These are phyloP conservation scores for Neonectria coccinea DNA, from an alignment of 2,329 filamentous ascomycete genomes.

Conservation along the genomic window DNA sequence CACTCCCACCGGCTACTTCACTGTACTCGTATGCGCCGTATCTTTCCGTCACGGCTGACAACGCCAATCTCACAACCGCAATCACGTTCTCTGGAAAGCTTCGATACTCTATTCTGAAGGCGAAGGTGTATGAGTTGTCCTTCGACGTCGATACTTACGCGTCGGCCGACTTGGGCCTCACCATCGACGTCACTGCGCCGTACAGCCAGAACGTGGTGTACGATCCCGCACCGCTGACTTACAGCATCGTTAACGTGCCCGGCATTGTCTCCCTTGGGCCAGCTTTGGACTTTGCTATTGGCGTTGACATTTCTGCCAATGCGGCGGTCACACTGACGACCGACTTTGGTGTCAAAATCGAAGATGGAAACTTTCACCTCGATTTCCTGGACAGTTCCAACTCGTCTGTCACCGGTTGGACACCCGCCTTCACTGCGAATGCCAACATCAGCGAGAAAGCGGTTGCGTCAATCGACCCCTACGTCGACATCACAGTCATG, in stretches of 20 bases:
- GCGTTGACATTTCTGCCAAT: conserved; percentile 51
- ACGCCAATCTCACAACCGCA: conserved; percentile 46
- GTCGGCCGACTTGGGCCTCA: conserved; percentile 51
- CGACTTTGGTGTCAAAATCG: conserved; percentile 48
- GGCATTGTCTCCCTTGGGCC: conserved; percentile 55
- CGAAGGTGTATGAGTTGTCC: conserved; percentile 51
- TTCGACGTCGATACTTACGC: conserved; percentile 57
- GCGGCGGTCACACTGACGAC: conserved; percentile 49
- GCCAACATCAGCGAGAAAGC: conserved; percentile 50
- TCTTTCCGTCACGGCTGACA: conserved; percentile 28
- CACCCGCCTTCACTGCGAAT: conserved; percentile 50
- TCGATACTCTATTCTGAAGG: conserved; percentile 53
- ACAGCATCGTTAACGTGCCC: conserved; percentile 54
- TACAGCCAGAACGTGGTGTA: conserved; percentile 52
- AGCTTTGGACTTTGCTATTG: conserved; percentile 52
- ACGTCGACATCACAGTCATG: conserved; percentile 53
- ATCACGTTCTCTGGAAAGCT: conserved; percentile 57
- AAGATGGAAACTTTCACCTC: conserved; percentile 53
- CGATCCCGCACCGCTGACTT: conserved; percentile 51
- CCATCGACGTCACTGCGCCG: conserved; percentile 49
- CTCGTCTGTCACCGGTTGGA: conserved; percentile 51
- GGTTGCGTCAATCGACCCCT: conserved; percentile 49
- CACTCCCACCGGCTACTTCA: conserved; percentile 16
- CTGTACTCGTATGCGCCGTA: conserved; percentile 31
- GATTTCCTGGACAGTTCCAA: conserved; percentile 50